Conservation (phyloP, 495 filamentous ascomycete species). For the Evernia prunastri region DNA sequence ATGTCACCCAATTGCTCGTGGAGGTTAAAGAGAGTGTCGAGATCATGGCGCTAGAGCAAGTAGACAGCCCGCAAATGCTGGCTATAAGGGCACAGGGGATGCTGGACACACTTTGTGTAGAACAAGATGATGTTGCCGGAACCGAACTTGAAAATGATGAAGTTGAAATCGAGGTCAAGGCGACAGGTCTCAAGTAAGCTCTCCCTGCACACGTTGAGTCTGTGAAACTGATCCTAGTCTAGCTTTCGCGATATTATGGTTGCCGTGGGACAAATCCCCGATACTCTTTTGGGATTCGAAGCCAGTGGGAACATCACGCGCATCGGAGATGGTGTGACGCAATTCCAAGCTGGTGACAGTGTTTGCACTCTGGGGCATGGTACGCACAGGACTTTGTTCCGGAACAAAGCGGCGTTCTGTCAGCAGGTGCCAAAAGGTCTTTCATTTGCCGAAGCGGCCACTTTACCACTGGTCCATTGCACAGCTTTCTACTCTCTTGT, state of each 20-base stretch:
- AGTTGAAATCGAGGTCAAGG: constrained; percentile 20
- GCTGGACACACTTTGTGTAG: constrained; percentile 31
- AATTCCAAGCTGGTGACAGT: constrained; percentile 18
- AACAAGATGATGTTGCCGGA: constrained; percentile 19
- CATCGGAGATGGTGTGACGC: constrained; percentile 9
- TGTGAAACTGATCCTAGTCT: background rate
- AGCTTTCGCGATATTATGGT: constrained; percentile 25
- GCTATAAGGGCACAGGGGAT: constrained; percentile 18
- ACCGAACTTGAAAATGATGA: constrained; percentile 15
- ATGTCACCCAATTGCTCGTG: constrained; percentile 4
- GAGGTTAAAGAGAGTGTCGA: constrained; percentile 11
- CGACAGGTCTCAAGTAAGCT: constrained; percentile 20
- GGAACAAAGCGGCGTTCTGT: constrained; percentile 6
- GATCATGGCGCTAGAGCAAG: background rate
- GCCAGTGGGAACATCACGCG: constrained; percentile 22
- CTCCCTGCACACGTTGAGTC: background rate
- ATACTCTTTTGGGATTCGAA: constrained; percentile 22
- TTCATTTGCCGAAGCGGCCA: constrained; percentile 30
- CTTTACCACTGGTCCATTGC: constrained; percentile 30
- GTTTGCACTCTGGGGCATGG: constrained; percentile 16
- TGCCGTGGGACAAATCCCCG: constrained; percentile 22
- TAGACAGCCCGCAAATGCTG: constrained; percentile 14
- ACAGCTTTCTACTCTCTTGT: constrained; percentile 35
- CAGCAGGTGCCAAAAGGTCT: constrained; percentile 27
- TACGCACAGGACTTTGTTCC: constrained; percentile 1